Base-by-base conservation (phyloP, 345 rosid genomes). In the Noccaea bulbosa region DNA sequence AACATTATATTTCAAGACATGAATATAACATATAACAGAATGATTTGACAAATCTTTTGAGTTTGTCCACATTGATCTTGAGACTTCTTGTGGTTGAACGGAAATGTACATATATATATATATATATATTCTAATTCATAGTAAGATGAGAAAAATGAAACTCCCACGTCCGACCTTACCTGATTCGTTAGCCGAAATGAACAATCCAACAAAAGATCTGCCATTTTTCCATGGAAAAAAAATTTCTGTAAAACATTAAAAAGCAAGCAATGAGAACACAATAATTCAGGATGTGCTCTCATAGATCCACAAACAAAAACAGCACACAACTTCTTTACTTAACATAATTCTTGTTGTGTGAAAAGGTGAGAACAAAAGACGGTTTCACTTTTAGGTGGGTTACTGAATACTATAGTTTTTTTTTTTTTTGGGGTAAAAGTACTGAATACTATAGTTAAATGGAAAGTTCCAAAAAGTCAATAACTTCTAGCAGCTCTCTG, bases 291-390 rank as follows among this genome's bases (percentile, higher is more conserved):
- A 60, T 4, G 11, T 11, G 59, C 8, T 59, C 4, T 37, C 47
- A 30, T 39, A 44, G 45, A 53, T 46, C 43, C 15, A 50, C 44
- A 51, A 43, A 52, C 45, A 2, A 52, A 43, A 17, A 43, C 4
- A 22, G 22, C 41, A 46, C 57, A 53, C 62, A 45, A 54, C 40
- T 10, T 27, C 11, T 46, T 15, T 51, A 24, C 49, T 16, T 38
- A 27, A 52, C 32, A 22, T 53, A 35, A 54, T 55, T 45, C 11
- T 46, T 46, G 38, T 1, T 37, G 70, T 72, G 57, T 56, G 66
- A 48, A 73, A 39, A 47, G 71, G 65, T 73, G 77, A 73, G 66
- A 48, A 65, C 52, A 56, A 47, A 57, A 65, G 60, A 39, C 56
- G 17, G 32, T 47, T 47, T 38, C 66, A 48, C 60, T 73, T 48